A percentile compares a stretch with the other conserved stretches of the same genome.
These are phyloP conservation scores for Fraxinus albicans DNA, from an alignment of 305 asterid species.

Conservation along the genomic window DNA sequence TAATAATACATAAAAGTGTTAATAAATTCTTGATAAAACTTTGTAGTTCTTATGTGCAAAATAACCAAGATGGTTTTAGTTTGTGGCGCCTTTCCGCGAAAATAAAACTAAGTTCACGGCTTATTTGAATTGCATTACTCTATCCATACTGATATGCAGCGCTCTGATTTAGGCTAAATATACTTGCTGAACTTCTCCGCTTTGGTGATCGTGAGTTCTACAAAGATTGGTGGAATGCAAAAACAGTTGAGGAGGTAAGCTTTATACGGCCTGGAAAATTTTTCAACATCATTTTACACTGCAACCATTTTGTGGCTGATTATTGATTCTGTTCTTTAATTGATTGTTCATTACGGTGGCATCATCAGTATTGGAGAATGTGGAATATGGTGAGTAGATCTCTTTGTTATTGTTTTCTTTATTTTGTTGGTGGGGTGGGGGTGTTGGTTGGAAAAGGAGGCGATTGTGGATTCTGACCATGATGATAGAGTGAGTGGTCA, in stretches of 20 bases:
- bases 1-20: background rate
- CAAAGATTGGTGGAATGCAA: conserved; percentile 99
- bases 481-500: conserved; percentile 1
- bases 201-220: conserved; percentile 99
- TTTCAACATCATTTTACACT: conserved; percentile 1
- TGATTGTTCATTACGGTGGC: conserved; percentile 36
- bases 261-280: background rate
- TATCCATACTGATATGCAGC: conserved; percentile 41
- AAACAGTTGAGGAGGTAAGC: conserved; percentile 89
- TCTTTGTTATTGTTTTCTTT: conserved; percentile 17
- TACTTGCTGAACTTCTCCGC: conserved; percentile 87
- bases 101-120: conserved; percentile 15
- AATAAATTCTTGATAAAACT: background rate
- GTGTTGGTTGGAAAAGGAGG: background rate
- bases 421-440: background rate
- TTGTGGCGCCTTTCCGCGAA: conserved; percentile 12
- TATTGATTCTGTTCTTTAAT: conserved; percentile 21
- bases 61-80: background rate
- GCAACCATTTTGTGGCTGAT: conserved; percentile 29
- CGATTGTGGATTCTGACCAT: background rate
- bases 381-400: conserved; percentile 90
- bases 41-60: conserved; percentile 1
- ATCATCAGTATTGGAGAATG: conserved; percentile 94
- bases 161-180: conserved; percentile 81
- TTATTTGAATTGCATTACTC: conserved; percentile 19